phyloP scores from a whole-genome alignment of 1,139 yeast species.

The Debaryomycetaceae sp. region DNA sequence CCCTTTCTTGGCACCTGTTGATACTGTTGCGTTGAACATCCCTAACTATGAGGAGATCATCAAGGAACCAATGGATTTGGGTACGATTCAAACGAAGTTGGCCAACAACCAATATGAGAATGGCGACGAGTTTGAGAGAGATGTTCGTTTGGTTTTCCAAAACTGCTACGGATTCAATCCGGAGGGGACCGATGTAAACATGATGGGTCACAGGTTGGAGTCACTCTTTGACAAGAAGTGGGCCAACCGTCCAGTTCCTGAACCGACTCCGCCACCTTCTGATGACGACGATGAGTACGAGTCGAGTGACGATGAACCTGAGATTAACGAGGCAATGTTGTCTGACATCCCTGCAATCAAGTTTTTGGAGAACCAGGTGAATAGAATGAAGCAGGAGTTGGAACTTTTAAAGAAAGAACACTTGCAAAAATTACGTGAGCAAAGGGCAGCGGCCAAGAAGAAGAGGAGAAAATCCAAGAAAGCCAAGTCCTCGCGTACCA shows the following conservation, averaged over 20 bases:
- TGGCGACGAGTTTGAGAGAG: slow-evolving; percentile 82
- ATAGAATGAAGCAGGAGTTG: slow-evolving; percentile 80
- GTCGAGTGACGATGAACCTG: slow-evolving; percentile 53
- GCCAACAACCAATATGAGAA: slow-evolving; percentile 84
- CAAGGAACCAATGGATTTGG: slow-evolving; percentile 92
- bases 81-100: slow-evolving; percentile 76
- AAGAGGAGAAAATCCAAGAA: slow-evolving; percentile 34
- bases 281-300: slow-evolving; percentile 33
- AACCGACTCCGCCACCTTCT: slow-evolving; percentile 44
- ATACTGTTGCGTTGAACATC: slow-evolving; percentile 87
- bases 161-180: slow-evolving; percentile 94
- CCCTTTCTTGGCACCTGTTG: slow-evolving; percentile 93
- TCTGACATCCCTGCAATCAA: slow-evolving; percentile 83
- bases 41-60: slow-evolving; percentile 85
- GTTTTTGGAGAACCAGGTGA: slow-evolving; percentile 80
- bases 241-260: slow-evolving; percentile 83
- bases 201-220: slow-evolving; percentile 92
- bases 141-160: slow-evolving; percentile 74
- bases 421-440: slow-evolving; percentile 54
- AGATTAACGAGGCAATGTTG: slow-evolving; percentile 67
- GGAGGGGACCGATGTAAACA: slow-evolving; percentile 90
- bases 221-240: slow-evolving; percentile 82
- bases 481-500: slow-evolving; percentile 3
- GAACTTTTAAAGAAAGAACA: slow-evolving; percentile 70
- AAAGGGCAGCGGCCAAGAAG: slow-evolving; percentile 41